Conservation (phyloP, 345 rosid genomes). For the Linum lewisii region DNA sequence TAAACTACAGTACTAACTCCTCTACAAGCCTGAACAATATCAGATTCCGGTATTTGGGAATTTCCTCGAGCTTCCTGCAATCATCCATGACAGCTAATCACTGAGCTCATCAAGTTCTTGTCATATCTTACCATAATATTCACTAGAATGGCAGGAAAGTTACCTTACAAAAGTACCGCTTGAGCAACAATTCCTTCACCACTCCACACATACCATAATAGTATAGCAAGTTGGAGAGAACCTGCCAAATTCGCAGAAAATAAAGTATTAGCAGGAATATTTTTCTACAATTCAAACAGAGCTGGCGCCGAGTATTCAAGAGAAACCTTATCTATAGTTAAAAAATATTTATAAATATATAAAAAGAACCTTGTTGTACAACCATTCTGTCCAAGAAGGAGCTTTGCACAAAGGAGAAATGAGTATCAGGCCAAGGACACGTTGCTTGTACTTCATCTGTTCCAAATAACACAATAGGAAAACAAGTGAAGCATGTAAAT, state of each 20-base stretch:
- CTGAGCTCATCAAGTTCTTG: conserved; percentile 9
- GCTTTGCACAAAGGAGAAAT: conserved; percentile 88
- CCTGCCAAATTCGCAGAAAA: conserved; percentile 31
- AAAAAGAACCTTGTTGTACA: conserved; percentile 22
- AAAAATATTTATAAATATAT: no score
- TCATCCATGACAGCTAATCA: conserved; percentile 22
- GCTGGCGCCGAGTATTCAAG: no score
- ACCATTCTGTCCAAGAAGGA: conserved; percentile 75
- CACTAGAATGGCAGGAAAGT: conserved; percentile 12
- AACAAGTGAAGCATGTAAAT: conserved; percentile 3
- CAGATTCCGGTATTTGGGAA: conserved; percentile 71
- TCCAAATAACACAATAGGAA: conserved; percentile 12
- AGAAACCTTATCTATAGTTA: no score
- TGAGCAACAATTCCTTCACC: conserved; percentile 74
- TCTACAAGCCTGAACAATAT: conserved; percentile 70
- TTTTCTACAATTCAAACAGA: no score
- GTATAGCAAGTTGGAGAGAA: conserved; percentile 72
- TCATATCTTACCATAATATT: neutral
- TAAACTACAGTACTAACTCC: conserved; percentile 43
- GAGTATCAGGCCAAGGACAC: conserved; percentile 84
- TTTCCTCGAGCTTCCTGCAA: conserved; percentile 74
- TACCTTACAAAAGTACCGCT: conserved; percentile 95
- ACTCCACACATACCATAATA: conserved; percentile 92
- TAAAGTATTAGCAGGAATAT: neutral
- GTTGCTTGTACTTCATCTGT: conserved; percentile 88